Base-by-base conservation (phyloP, 2,329 filamentous ascomycete genomes). In the Cercospora berteroae region DNA sequence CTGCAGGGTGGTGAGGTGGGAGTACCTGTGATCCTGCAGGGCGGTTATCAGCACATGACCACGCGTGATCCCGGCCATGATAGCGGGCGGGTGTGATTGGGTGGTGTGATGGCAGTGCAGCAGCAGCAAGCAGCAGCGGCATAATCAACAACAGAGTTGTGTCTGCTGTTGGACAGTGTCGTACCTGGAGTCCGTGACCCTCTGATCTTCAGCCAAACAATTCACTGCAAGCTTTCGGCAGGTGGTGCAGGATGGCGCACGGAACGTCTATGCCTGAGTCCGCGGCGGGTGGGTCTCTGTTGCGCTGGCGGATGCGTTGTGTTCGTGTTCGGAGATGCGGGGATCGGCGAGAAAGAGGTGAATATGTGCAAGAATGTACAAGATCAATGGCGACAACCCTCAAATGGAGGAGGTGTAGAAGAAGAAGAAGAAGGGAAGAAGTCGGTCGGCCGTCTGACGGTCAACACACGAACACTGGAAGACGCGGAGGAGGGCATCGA, bases 1-100 rank as follows among this genome's bases (percentile, higher is more conserved):
- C 67, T 65, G 63, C 57, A 65, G 31, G 6, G 66, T 42, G 29
- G 25, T 48, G 42, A 67, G 42, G n/a, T 48, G 44, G 18, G 66
- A 67, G 39, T 58, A 60, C 12, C 57, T 50, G 55, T 67, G 62
- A 25, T 23, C 52, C 66, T 67, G 66, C 48, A 65, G 50, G 25
- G 61, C 66, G 33, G 57, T 65, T 44, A 66, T 58, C 55, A 58
- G 55, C 55, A 58, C 27, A 31, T 58, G 55, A 58, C 36, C 55
- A 13, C 55, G 64, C 59, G 27, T 42, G 59, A 44, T 50, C 27
- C 59, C 59, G 59, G 36, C 36, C 33, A 48, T 44, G 36, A 61
- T 58, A 18, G 55, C 55, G 29, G 27, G 55, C 55, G 55, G 2
- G 55, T 31, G 55, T 13, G 27, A 52, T 48, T 6, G 12, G 55